phyloP scores from a whole-genome alignment of 805 yeast genomes.

The Wickerhamomyces hampshirensis region DNA sequence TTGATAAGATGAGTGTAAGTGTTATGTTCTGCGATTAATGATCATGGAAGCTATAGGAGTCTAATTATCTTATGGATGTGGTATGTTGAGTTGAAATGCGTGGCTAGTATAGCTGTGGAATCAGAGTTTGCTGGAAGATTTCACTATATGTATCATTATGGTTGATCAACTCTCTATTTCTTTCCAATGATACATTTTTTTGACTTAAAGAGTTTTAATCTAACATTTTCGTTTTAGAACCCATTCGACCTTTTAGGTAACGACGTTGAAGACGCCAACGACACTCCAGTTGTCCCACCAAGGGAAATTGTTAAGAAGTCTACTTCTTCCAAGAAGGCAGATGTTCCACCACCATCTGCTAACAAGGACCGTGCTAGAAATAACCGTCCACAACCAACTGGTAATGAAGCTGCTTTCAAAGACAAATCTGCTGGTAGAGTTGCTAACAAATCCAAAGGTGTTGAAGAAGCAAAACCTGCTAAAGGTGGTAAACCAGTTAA shows the following conservation, averaged over 20 bases:
- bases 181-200: too few relatives aligned
- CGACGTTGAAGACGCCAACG: constrained; percentile 76
- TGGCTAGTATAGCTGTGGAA: too few relatives aligned
- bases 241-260: constrained; percentile 79
- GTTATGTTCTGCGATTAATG: neutral
- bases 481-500: constrained; percentile 41
- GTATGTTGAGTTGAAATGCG: too few relatives aligned
- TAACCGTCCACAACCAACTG: constrained; percentile 63
- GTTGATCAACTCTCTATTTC: neutral
- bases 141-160: too few relatives aligned
- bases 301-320: constrained; percentile 76
- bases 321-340: constrained; percentile 84
- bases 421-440: constrained; percentile 66
- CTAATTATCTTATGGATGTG: neutral
- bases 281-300: constrained; percentile 46
- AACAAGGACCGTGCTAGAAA: constrained; percentile 76
- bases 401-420: constrained; percentile 85
- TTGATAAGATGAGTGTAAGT: constrained; percentile 5
- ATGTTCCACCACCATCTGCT: constrained; percentile 76
- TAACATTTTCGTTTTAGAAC: constrained; percentile 41
- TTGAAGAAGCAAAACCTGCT: constrained; percentile 53
- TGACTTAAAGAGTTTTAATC: constrained; percentile 1
- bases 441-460: constrained; percentile 44
- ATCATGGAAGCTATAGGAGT: too few relatives aligned
- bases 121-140: too few relatives aligned